Evolutionary conservation across 495 filamentous ascomycete genomes (phyloP), one percentile per base, ranked within the genome.

Genomic region (Podospora sp.): DNA sequence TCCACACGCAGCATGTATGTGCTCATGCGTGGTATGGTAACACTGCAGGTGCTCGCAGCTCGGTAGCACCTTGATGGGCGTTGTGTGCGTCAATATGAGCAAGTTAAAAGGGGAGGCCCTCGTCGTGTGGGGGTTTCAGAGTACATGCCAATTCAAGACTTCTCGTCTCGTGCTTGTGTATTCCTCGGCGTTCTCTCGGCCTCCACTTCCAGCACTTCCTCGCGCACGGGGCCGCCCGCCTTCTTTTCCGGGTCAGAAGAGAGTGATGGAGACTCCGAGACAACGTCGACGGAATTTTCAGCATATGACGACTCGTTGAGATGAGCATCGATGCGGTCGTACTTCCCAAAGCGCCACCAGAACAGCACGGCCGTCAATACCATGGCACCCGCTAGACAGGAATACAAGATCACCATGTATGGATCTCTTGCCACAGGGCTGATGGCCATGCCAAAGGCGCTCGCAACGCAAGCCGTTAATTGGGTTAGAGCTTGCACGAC

Each of bases 341-440:
- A 72, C 68, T 74, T 75, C 3, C 67, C 69, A 40, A 81, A 80
- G 20, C 66, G 60, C 27, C 70, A 68, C 71, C 74, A 78, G 52
- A 81, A 81, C 18, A 66, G 29, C 26, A 63, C 53, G 36, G 75
- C 68, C 24, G 68, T 72, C 26, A 78, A 6, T 20, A 56, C 66
- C 58, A 79, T 79, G 33, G 65, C 73, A 0, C 76, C 80, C 1
- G 81, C 72, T n/a, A 76, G 74, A 29, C 61, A 77, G 14, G 69
- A 68, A 70, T 84, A 86, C 67, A 86, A 79, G 35, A 73, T 76
- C 6, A 85, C 78, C 58, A 86, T 66, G 18, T 75, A 68, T 6
- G 83, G 83, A 68, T 85, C 79, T 62, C 73, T 75, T 0, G 79
- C 74, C 1, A 74, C 68, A 0, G 82, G 78, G 4, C 76, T 76